phyloP scores from a whole-genome alignment of 495 filamentous ascomycete species.

The Acidiella bohemica region DNA sequence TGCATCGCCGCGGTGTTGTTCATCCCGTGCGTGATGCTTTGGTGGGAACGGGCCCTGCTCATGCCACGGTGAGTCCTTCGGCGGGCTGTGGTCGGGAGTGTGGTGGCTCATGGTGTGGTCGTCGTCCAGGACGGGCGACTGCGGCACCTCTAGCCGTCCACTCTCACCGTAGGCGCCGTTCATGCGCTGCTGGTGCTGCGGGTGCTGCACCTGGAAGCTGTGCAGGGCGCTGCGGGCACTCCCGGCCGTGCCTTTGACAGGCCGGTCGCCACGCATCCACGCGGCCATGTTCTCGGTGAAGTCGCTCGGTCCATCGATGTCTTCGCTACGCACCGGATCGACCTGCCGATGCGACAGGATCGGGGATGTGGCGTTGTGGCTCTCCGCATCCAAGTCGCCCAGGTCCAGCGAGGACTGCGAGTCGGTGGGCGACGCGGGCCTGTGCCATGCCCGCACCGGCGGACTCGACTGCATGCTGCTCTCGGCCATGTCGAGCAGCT shows the following conservation, averaged over 20 bases:
- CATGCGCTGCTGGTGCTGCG: background rate
- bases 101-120: conserved; percentile 12
- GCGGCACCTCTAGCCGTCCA: conserved; percentile 1
- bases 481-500: too few species aligned
- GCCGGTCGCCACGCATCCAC: conserved; percentile 24
- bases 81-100: conserved; percentile 14
- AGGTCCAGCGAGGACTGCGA: conserved; percentile 19
- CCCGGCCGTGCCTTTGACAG: conserved; percentile 7
- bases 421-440: conserved; percentile 6
- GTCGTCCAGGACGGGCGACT: conserved; percentile 2
- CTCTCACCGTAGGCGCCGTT: background rate
- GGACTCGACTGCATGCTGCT: conserved; percentile 14
- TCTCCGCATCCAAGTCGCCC: conserved; percentile 13
- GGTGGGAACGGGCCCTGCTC: background rate
- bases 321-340: conserved; percentile 19
- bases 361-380: conserved; percentile 4
- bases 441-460: conserved; percentile 15
- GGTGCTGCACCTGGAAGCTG: conserved; percentile 1
- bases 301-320: conserved; percentile 30
- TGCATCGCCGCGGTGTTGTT: background rate
- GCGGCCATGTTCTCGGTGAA: conserved; percentile 29
- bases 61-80: conserved; percentile 11
- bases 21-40: background rate
- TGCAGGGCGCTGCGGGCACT: background rate
- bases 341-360: conserved; percentile 5